Evolutionary conservation across 2,329 filamentous ascomycete species (phyloP), one percentile per base, ranked within the genome.

Genomic region (Drechslera avenae): DNA sequence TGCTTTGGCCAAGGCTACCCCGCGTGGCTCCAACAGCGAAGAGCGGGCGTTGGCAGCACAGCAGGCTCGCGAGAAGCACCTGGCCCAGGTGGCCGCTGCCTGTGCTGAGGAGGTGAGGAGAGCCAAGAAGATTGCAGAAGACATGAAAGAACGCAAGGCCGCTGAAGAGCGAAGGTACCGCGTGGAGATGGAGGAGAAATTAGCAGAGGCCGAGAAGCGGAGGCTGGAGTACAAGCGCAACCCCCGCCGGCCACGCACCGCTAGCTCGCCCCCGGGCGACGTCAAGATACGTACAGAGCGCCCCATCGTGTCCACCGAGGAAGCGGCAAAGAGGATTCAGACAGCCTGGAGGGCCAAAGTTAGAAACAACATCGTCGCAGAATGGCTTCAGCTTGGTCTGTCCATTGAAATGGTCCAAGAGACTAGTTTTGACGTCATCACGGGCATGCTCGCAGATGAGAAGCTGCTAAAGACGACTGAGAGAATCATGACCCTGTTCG

Each of bases 91-190:
- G 35, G 88, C 90, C 3, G 88, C 89, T 40, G 82, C 85, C 53
- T 93, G 90, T 67, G 90, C 90, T 16, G 89, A 91, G 72, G 90
- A 94, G 69, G 90, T 94, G 13, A 86, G 88, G 68, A 83, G 89
- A 57, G 89, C 89, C 44, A 93, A 93, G 78, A 87, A 88, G 42
- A 81, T 92, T n/a, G 89, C 89, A 12, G 89, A 91, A 71, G 86
- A 83, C 50, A 91, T 89, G 78, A 91, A 90, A 73, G 87, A 90
- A 75, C 87, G 88, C 71, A 85, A 90, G 57, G 87, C 91, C 67
- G 86, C 86, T 49, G 88, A 92, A 57, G 82, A 89, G 49, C 81
- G 81, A 60, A 85, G 86, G 64, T 80, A 89, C 69, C 84, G 85
- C 56, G 75, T 83, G 42, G 88, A 91, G 69, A 91, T 92, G 81